Conservation (phyloP, 805 yeast species). For the Yamadazyma olivae region DNA sequence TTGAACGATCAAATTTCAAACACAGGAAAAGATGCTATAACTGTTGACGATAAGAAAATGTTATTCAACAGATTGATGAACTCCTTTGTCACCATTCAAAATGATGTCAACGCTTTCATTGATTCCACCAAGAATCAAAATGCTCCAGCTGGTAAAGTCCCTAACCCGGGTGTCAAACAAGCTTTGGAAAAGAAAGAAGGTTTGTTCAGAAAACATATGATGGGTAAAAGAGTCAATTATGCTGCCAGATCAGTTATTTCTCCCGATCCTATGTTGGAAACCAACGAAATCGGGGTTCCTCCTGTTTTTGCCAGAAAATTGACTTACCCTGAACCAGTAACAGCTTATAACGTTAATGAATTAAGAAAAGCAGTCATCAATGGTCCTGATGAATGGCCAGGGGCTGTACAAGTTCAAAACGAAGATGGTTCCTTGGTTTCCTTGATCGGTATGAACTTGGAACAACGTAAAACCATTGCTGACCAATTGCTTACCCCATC, state of each 20-base stretch:
- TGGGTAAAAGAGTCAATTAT: slow-evolving; percentile 99
- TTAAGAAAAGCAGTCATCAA: slow-evolving; percentile 92
- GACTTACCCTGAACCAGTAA: slow-evolving; percentile 98
- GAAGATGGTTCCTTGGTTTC: slow-evolving; percentile 89
- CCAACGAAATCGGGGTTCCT: slow-evolving; percentile 97
- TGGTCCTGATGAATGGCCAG: slow-evolving; percentile 99
- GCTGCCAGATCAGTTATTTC: slow-evolving; percentile 99
- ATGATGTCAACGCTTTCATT: slow-evolving; percentile 89
- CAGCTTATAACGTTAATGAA: slow-evolving; percentile 85
- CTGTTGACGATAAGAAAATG: slow-evolving; percentile 66
- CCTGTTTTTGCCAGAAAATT: slow-evolving; percentile 95
- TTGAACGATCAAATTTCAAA: slow-evolving; percentile 78
- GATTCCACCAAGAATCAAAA: slow-evolving; percentile 89
- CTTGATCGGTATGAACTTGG: slow-evolving; percentile 82
- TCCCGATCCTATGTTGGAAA: slow-evolving; percentile 97
- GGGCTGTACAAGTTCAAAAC: slow-evolving; percentile 93
- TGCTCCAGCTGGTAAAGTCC: slow-evolving; percentile 60
- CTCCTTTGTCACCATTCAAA: slow-evolving; percentile 90
- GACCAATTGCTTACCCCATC: slow-evolving; percentile 91
- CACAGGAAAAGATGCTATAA: slow-evolving; percentile 29
- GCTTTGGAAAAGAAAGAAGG: slow-evolving; percentile 98
- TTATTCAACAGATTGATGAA: slow-evolving; percentile 91
- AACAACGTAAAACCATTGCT: slow-evolving; percentile 93
- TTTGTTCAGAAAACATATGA: slow-evolving; percentile 96
- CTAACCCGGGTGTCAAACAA: slow-evolving; percentile 95